Evolutionary conservation across 306 rosid species (phyloP).

Genomic region (Acacia melanoxylon): DNA sequence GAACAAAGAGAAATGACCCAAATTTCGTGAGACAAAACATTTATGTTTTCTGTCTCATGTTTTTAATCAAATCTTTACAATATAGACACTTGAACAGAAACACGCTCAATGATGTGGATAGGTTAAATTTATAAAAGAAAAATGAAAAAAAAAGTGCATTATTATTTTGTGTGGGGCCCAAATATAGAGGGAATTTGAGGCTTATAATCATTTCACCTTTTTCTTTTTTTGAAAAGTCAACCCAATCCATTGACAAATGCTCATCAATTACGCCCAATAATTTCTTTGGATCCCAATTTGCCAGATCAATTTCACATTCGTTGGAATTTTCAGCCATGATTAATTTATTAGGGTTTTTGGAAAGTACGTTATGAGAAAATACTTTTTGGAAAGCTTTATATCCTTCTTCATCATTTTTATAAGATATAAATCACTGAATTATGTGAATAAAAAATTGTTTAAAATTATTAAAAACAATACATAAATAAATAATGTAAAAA

Average conservation of each 20-base stretch:
- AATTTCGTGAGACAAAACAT: neutral
- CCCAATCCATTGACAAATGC: neutral
- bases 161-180: conserved; percentile 19
- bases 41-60: conserved; percentile 10
- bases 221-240: neutral
- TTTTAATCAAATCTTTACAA: neutral
- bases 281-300: neutral
- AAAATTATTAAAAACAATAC: too few species aligned
- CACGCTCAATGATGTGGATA: neutral
- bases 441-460: too few species aligned
- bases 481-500: too few species aligned
- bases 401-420: too few species aligned
- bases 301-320: neutral
- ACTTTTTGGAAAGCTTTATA: neutral
- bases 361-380: neutral
- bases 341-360: neutral
- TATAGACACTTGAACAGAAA: neutral
- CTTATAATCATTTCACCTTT: neutral
- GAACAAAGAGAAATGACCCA: neutral
- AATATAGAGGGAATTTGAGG: neutral
- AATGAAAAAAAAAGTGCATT: neutral
- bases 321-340: neutral
- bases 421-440: too few species aligned
- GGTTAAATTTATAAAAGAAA: neutral
- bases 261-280: neutral